These are phyloP conservation scores for Monosporozyma solicola DNA, from an alignment of 805 yeast genomes.

Conservation along the genomic window DNA sequence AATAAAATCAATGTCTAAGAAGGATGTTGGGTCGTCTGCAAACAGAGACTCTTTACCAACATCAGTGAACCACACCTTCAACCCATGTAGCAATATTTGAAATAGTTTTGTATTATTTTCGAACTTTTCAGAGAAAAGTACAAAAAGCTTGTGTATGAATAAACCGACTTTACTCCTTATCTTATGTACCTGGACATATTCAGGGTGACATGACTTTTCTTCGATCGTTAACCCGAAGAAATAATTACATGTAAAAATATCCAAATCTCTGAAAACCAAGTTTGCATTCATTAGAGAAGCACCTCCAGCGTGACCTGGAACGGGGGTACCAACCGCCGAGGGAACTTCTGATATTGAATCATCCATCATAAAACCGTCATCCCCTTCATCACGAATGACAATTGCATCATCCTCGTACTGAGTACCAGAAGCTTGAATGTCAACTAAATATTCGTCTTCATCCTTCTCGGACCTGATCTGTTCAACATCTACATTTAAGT, in stretches of 20 bases:
- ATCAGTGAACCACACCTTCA: constrained; percentile 72
- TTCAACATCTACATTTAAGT: constrained; percentile 33
- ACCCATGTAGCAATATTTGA: constrained; percentile 51
- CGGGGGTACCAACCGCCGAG: constrained; percentile 31
- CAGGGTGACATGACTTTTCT: constrained; percentile 34
- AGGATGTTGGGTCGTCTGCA: constrained; percentile 45
- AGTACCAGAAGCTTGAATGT: constrained; percentile 12
- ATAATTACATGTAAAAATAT: constrained; percentile 58
- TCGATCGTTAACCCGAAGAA: constrained; percentile 49
- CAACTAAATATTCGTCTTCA: constrained; percentile 23
- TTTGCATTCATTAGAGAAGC: background rate
- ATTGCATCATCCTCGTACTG: constrained; percentile 13
- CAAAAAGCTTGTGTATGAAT: constrained; percentile 50
- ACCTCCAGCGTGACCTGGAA: constrained; percentile 4
- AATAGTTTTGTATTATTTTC: constrained; percentile 59
- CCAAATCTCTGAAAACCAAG: constrained; percentile 40
- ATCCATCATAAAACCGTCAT: constrained; percentile 27
- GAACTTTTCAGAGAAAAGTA: constrained; percentile 38
- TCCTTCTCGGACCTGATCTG: constrained; percentile 22
- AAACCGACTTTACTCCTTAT: constrained; percentile 52
- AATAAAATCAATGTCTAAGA: constrained; percentile 47
- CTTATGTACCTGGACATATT: constrained; percentile 48
- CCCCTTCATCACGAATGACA: constrained; percentile 13
- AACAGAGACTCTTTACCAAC: constrained; percentile 65
- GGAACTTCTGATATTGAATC: constrained; percentile 37